Percentiles rank a stretch among this genome's conserved stretches.
Evolutionary conservation across 1,284 basidiomycete species (phyloP).

Genomic region (Agaricales sp.): DNA sequence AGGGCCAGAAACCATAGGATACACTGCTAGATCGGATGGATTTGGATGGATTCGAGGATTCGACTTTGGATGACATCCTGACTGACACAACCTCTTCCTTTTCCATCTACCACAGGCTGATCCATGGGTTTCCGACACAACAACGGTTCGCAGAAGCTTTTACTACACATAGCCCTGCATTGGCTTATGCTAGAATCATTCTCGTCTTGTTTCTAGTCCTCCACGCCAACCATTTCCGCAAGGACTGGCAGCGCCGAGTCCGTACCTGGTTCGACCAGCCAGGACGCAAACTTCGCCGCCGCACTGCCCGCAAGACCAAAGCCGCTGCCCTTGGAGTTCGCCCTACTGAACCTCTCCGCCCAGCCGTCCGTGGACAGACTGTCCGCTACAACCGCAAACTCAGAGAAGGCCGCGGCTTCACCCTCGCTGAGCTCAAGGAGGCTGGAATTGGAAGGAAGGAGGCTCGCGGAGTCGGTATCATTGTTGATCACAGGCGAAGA

Average conservation of each 20-base stretch:
- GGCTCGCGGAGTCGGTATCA: slow-evolving; percentile 88
- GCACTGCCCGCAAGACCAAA: slow-evolving; percentile 88
- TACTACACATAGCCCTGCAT: slow-evolving; percentile 16
- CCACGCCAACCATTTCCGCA: slow-evolving; percentile 94
- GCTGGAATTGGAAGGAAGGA: slow-evolving; percentile 94
- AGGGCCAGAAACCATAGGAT: background rate
- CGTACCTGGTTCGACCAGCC: slow-evolving; percentile 99
- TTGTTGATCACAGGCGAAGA: slow-evolving; percentile 95
- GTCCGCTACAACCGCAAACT: slow-evolving; percentile 99
- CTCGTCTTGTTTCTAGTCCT: slow-evolving; percentile 44
- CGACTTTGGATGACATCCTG: slow-evolving; percentile 15
- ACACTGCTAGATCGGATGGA: slow-evolving; percentile 9
- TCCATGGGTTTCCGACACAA: slow-evolving; percentile 75
- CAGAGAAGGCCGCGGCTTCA: slow-evolving; percentile 97
- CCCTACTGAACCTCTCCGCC: slow-evolving; percentile 87
- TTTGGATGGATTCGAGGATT: slow-evolving; percentile 22
- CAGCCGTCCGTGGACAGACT: slow-evolving; percentile 94
- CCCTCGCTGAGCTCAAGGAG: slow-evolving; percentile 90
- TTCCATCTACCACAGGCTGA: slow-evolving; percentile 20
- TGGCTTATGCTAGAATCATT: slow-evolving; percentile 7
- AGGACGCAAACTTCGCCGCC: slow-evolving; percentile 94
- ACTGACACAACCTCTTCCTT: background rate
- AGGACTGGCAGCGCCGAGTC: slow-evolving; percentile 95
- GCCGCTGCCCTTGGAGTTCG: slow-evolving; percentile 88
- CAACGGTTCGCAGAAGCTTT: too few species aligned